Percentiles rank a stretch among this genome's conserved stretches.
Evolutionary conservation across 1,284 basidiomycete species (phyloP).

Genomic region (Exsudoporus floridanus): DNA sequence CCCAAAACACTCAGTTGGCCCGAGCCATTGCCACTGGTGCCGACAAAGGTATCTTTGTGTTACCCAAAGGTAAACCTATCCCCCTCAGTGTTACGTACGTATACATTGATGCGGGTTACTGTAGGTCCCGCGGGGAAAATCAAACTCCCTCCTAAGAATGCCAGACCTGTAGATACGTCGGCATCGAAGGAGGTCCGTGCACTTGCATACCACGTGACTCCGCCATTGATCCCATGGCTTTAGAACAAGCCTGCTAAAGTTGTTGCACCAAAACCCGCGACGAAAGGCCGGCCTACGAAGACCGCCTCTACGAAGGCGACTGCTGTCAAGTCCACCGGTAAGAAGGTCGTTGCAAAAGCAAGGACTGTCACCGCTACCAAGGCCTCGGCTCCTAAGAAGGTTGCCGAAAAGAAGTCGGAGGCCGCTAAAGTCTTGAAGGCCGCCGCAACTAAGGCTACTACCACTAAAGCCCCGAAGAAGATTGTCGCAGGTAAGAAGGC

Average conservation of each 20-base stretch:
- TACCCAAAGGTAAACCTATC: constrained; percentile 75
- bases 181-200: constrained; percentile 66
- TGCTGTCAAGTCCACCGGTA: constrained; percentile 15
- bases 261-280: constrained; percentile 24
- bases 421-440: constrained; percentile 24
- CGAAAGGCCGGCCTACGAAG: constrained; percentile 39
- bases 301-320: constrained; percentile 22
- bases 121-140: constrained; percentile 77
- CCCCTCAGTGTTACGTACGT: constrained; percentile 3
- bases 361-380: constrained; percentile 27
- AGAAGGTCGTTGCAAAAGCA: constrained; percentile 23
- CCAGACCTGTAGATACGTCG: constrained; percentile 47
- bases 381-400: constrained; percentile 27
- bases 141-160: constrained; percentile 73
- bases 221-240: constrained; percentile 16
- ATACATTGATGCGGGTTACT: constrained; percentile 7
- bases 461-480: constrained; percentile 31
- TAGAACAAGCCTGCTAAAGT: constrained; percentile 61
- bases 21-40: constrained; percentile 79
- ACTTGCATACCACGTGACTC: constrained; percentile 27
- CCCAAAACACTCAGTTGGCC: constrained; percentile 79
- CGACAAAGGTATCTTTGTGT: constrained; percentile 76
- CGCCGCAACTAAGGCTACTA: constrained; percentile 22
- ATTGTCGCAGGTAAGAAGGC: constrained; percentile 43
- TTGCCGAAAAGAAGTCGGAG: constrained; percentile 24